Base-by-base conservation (phyloP, 1,139 yeast species). In the Lodderomyces oxycetoniae region DNA sequence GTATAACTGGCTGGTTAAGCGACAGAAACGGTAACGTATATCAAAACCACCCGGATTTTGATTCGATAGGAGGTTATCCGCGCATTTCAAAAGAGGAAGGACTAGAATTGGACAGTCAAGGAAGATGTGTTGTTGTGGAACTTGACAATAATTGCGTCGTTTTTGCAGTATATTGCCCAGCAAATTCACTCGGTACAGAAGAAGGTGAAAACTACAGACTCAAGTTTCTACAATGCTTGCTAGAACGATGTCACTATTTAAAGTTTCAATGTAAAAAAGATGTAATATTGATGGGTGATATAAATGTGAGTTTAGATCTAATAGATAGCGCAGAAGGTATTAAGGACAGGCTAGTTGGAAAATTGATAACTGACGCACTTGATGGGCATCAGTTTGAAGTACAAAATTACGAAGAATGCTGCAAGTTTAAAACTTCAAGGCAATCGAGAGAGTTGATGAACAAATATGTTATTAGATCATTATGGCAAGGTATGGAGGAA, bases 141-240 rank as follows among this genome's bases (percentile, higher is more conserved):
- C 52, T 89, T 19, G 81, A 79, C 1, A 64, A 57, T 39, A 71
- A 74, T 42, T 57, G 79, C 2, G 84, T 83, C 2, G 56, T 91
- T 0, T 76, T 91, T 36, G 77, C 89, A 1, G 71, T 87, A 2
- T 91, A 91, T 51, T 89, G 97, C 50, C 97, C 97, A 0, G 97
- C 97, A 1, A 87, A 88, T 50, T 85, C 96, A 0, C 62, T 63
- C 58, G 66, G 61, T 0, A 74, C 87, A 0, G 88, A 78, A 3
- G 85, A 79, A 33, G 93, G 93, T 8, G 84, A 80, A 38, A 56
- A 55, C 13, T 82, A 66, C 46, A 61, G 95, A 30, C 50, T 75
- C 29, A 54, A 61, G 9, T 91, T 85, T 49, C 62, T 85, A 37
- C 60, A 63, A 12, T 57, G 73, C 1, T 53, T 91, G 33, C 72